These are phyloP conservation scores for Rhizopus stolonifer DNA, from an alignment of 371 early-diverging fungal genomes.

Conservation along the genomic window DNA sequence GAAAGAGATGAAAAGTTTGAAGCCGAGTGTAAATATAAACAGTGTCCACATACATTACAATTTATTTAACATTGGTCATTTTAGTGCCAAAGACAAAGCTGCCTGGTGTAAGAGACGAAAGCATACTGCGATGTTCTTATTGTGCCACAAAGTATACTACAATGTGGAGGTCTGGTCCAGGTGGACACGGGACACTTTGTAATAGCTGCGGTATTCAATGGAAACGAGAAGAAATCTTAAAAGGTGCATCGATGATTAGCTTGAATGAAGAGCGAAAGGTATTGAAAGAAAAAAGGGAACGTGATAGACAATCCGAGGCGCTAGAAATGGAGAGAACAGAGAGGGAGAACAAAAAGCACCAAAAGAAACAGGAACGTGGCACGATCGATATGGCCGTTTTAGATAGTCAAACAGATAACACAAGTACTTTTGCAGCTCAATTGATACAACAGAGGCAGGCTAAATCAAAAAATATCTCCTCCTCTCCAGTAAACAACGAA, in stretches of 20 bases:
- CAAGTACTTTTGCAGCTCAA: conserved; percentile 14
- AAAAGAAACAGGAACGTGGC: conserved; percentile 10
- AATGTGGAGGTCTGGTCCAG: conserved; percentile 51
- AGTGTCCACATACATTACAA: neutral
- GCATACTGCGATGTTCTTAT: conserved; percentile 37
- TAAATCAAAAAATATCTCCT: conserved; percentile 2
- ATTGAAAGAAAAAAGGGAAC: conserved; percentile 23
- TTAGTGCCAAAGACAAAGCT: conserved; percentile 16
- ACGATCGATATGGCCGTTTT: neutral
- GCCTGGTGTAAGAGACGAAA: conserved; percentile 35
- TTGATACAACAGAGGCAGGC: conserved; percentile 17
- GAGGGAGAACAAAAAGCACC: conserved; percentile 13
- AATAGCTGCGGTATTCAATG: conserved; percentile 56
- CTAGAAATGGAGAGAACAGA: conserved; percentile 22
- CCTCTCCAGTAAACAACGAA: neutral
- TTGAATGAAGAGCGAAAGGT: conserved; percentile 27
- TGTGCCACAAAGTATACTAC: conserved; percentile 43
- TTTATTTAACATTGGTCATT: neutral
- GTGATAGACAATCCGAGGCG: conserved; percentile 16
- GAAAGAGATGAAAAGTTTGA: conserved; percentile 32
- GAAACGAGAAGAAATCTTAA: conserved; percentile 53
- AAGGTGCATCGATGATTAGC: conserved; percentile 39
- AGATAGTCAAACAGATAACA: conserved; percentile 5
- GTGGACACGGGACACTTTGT: conserved; percentile 44
- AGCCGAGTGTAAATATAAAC: conserved; percentile 27